Percentiles rank a stretch among this genome's conserved stretches.
phyloP scores from a whole-genome alignment of 2,329 filamentous ascomycete species.

The Hymenoscyphus albidus region DNA sequence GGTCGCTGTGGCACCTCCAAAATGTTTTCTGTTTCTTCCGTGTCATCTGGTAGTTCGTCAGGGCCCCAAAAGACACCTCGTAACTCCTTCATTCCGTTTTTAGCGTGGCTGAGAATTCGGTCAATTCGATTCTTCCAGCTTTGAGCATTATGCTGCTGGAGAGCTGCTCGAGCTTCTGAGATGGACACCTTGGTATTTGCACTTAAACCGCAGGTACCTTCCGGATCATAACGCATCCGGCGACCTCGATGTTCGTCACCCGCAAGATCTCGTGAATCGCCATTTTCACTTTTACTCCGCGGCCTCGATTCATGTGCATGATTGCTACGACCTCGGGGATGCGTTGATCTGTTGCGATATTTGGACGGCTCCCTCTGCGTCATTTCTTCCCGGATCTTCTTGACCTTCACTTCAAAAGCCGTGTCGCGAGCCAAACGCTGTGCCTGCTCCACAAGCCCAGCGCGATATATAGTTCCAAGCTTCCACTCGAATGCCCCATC shows the following conservation, averaged over 20 bases:
- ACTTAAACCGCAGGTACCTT: slow-evolving; percentile 68
- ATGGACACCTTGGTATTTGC: slow-evolving; percentile 68
- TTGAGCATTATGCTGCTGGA: slow-evolving; percentile 78
- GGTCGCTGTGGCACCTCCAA: slow-evolving; percentile 82
- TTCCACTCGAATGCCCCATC: slow-evolving; percentile 98
- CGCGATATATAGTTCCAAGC: slow-evolving; percentile 86
- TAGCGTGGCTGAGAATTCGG: slow-evolving; percentile 64
- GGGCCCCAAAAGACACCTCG: slow-evolving; percentile 77
- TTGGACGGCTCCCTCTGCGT: slow-evolving; percentile 50
- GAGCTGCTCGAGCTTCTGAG: slow-evolving; percentile 68
- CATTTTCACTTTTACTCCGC: slow-evolving; percentile 36
- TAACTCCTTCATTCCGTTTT: slow-evolving; percentile 71
- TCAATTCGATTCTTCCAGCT: slow-evolving; percentile 94
- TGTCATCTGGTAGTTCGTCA: slow-evolving; percentile 75
- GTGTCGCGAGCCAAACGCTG: slow-evolving; percentile 87
- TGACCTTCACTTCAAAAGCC: slow-evolving; percentile 82
- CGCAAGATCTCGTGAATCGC: slow-evolving; percentile 24
- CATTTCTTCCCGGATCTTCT: slow-evolving; percentile 74
- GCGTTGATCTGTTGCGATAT: slow-evolving; percentile 50
- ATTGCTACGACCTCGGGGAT: slow-evolving; percentile 32
- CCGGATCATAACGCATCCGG: slow-evolving; percentile 71
- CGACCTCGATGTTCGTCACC: slow-evolving; percentile 37
- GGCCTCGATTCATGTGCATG: slow-evolving; percentile 23
- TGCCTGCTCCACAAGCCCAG: slow-evolving; percentile 82
- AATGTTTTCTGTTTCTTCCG: slow-evolving; percentile 79